Percentiles rank a stretch among this genome's conserved stretches.
Evolutionary conservation across 2,329 filamentous ascomycete genomes (phyloP).

Genomic region (Basipetospora chlamydospora): DNA sequence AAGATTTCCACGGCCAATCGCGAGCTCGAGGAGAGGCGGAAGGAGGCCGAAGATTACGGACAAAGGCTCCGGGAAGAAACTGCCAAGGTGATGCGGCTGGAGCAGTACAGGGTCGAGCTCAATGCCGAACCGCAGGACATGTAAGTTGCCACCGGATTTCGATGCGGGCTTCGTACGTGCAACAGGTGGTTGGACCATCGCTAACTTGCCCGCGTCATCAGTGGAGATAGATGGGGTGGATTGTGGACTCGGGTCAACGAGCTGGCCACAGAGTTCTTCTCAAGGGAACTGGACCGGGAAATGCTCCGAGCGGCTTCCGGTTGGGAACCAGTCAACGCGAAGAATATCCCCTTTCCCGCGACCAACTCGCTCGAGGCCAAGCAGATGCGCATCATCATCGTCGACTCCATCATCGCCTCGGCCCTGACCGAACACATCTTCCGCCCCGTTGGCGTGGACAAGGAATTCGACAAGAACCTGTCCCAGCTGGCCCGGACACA

Average conservation of each 20-base stretch:
- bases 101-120: constrained; percentile 2
- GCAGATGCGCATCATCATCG: constrained; percentile 1
- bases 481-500: neutral
- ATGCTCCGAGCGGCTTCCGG: neutral
- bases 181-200: too few species aligned
- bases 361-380: neutral
- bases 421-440: neutral
- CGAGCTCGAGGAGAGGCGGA: neutral
- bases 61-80: neutral
- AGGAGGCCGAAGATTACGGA: neutral
- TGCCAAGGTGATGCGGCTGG: neutral
- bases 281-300: neutral
- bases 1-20: neutral
- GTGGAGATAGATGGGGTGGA: neutral
- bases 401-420: neutral
- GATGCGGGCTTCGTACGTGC: neutral
- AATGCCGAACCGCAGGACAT: neutral
- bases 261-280: neutral
- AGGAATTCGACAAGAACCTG: neutral
- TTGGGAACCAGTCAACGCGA: neutral
- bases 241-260: neutral
- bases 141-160: neutral
- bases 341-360: neutral
- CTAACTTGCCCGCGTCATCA: neutral
- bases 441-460: neutral